These are phyloP conservation scores for Spathaspora boniae DNA, from an alignment of 805 yeast genomes.

Conservation along the genomic window DNA sequence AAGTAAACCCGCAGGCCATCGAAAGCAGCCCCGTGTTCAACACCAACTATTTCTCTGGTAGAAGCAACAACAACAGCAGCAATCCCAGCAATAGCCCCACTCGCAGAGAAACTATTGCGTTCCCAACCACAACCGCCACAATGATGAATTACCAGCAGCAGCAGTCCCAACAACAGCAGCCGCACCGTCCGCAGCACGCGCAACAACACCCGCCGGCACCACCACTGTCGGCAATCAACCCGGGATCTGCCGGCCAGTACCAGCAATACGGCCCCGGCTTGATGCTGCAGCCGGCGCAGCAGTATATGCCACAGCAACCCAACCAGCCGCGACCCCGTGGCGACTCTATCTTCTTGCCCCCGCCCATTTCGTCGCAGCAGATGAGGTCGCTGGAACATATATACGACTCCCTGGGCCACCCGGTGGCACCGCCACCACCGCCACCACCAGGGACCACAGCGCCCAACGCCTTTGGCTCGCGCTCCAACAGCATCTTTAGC, in stretches of 20 bases:
- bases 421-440: constrained; percentile 8
- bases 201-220: constrained; percentile 3
- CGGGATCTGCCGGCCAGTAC: no score
- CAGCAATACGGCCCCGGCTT: no score
- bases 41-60: no score
- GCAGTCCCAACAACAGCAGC: constrained; percentile 6
- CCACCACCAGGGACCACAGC: no score
- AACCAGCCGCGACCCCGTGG: constrained; percentile 30
- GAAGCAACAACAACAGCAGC: constrained; percentile 4
- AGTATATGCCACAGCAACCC: constrained; percentile 9
- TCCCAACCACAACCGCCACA: constrained; percentile 5
- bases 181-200: constrained; percentile 2
- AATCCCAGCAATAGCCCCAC: not conserved
- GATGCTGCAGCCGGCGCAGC: no score
- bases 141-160: constrained; percentile 2
- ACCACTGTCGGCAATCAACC: no score
- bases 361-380: constrained; percentile 24
- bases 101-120: not conserved
- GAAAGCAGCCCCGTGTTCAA: no score
- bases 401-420: constrained; percentile 4
- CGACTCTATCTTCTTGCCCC: constrained; percentile 37
- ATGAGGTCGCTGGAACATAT: constrained; percentile 10
- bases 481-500: constrained; percentile 39
- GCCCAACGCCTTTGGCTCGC: constrained; percentile 22
- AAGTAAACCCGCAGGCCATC: no score